Evolutionary conservation across 371 early-diverging fungal genomes (phyloP), one percentile per base, ranked within the genome.

Genomic region (Synchytrium microbalum): DNA sequence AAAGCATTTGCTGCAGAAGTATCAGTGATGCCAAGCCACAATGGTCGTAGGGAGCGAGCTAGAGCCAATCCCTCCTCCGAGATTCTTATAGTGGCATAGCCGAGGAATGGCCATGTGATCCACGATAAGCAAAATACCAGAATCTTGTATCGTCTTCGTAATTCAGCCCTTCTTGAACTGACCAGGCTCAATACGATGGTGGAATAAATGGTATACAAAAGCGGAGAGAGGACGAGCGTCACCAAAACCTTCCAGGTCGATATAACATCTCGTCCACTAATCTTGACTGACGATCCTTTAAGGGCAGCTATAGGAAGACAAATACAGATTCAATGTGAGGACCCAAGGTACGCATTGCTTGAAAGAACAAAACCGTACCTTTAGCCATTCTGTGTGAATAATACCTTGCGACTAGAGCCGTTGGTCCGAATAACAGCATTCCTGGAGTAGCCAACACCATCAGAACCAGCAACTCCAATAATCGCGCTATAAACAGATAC

Each of bases 181-280:
- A 74, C 68, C 52, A 69, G 54, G 51, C 54, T 60, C 25, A 64
- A 61, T 1, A 64, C 54, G 26, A 66, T 62, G 31, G 74, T 67
- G 13, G 69, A 56, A 32, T 94, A 94, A 2, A 87, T 72, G 1
- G 83, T 76, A 64, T 90, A 93, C 13, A 92, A 70, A 2, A 82
- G 64, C 5, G 96, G 96, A 54, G 88, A 77, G 26, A 92, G 71
- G 0, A 84, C 89, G 52, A 93, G 69, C 2, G 89, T 88, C 13
- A 90, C 88, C n/a, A 93, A 73, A 3, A 96, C 78, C 68, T 96
- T 96, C 98, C 98, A 97, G 16, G 97, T 95, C 0, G 94, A 92
- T 10, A 97, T 73, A 5, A 98, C 97, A 72, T 98, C 98, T 52
- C 87, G 84, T 23, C 93, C 98, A 30, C 82, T 82, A 65, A 97